Conservation (phyloP, 441 rosid species). For the Melastoma candidum region DNA sequence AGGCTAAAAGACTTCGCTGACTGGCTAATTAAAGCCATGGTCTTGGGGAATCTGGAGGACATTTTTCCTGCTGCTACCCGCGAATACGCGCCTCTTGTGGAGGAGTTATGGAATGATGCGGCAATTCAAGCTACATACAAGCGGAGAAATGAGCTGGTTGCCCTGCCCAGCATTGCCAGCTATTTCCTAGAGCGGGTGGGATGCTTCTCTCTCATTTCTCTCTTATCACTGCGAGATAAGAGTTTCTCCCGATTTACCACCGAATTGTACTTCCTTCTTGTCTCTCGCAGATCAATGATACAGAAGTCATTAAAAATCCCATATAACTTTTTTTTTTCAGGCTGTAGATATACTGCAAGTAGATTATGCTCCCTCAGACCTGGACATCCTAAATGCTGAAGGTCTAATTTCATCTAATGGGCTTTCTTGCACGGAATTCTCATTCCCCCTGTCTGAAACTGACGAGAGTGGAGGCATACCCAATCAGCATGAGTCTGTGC, state of each 20-base stretch:
- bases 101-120: slow-evolving; percentile 5
- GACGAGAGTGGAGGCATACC: slow-evolving; percentile 48
- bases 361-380: slow-evolving; percentile 88
- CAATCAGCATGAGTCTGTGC: slow-evolving; percentile 63
- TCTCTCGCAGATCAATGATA: background rate
- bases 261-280: background rate
- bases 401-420: slow-evolving; percentile 97
- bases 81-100: slow-evolving; percentile 9
- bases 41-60: slow-evolving; percentile 5
- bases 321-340: slow-evolving; percentile 21
- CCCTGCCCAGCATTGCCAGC: slow-evolving; percentile 1
- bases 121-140: slow-evolving; percentile 6
- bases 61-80: slow-evolving; percentile 10
- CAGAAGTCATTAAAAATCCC: too few species aligned
- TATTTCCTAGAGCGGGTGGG: slow-evolving; percentile 30
- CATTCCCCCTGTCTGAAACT: slow-evolving; percentile 56
- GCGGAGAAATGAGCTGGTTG: slow-evolving; percentile 6
- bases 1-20: slow-evolving; percentile 4
- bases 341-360: slow-evolving; percentile 61
- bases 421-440: slow-evolving; percentile 79
- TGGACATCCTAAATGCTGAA: slow-evolving; percentile 91
- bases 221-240: slow-evolving; percentile 7
- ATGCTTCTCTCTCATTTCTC: slow-evolving; percentile 1
- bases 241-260: background rate
- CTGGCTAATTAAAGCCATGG: slow-evolving; percentile 5